phyloP scores from a whole-genome alignment of 2,329 filamentous ascomycete species.

The Fusarium tricinctum region DNA sequence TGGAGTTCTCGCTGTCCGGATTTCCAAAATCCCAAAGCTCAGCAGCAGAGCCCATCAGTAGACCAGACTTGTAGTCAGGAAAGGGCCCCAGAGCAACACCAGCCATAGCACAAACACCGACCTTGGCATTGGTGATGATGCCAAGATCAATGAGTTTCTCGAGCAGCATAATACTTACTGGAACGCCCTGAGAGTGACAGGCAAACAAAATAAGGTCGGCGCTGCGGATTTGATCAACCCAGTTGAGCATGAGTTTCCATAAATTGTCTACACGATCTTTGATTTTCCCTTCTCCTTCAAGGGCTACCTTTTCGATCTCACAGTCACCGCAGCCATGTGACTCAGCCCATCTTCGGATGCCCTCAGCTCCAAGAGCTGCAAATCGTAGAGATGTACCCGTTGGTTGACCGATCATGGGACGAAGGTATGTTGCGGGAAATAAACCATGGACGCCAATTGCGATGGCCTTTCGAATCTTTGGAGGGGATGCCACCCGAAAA shows the following conservation, averaged over 20 bases:
- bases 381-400: slow-evolving; percentile 97
- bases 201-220: slow-evolving; percentile 94
- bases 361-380: slow-evolving; percentile 85
- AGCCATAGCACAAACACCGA: slow-evolving; percentile 91
- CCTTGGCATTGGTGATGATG: slow-evolving; percentile 79
- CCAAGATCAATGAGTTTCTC: slow-evolving; percentile 94
- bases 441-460: slow-evolving; percentile 96
- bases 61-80: slow-evolving; percentile 88
- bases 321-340: slow-evolving; percentile 78
- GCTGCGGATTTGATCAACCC: slow-evolving; percentile 88
- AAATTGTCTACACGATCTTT: slow-evolving; percentile 89
- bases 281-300: slow-evolving; percentile 96
- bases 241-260: slow-evolving; percentile 95
- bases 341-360: slow-evolving; percentile 86
- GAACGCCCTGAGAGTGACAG: slow-evolving; percentile 95
- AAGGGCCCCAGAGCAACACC: slow-evolving; percentile 96
- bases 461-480: slow-evolving; percentile 84
- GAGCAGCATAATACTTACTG: slow-evolving; percentile 91
- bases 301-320: slow-evolving; percentile 91
- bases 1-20: slow-evolving; percentile 83
- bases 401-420: slow-evolving; percentile 93
- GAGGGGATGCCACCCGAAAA: slow-evolving; percentile 75
- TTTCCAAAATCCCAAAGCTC: slow-evolving; percentile 96
- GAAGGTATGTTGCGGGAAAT: slow-evolving; percentile 87
- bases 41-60: slow-evolving; percentile 90